These are phyloP conservation scores for Lyophyllum decastes DNA, from an alignment of 768 basidiomycete genomes.

Conservation along the genomic window DNA sequence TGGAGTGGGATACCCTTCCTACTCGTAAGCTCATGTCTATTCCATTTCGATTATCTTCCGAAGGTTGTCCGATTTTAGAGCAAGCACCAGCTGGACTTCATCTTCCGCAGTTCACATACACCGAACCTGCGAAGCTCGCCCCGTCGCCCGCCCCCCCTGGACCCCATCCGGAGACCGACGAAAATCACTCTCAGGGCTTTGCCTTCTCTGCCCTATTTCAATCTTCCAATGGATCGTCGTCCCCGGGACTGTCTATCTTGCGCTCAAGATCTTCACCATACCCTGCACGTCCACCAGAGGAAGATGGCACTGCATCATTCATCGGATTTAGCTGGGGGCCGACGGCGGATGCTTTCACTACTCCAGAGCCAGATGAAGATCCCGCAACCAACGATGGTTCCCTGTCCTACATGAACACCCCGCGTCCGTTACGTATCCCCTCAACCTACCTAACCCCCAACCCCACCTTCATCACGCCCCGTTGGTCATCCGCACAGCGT, in stretches of 20 bases:
- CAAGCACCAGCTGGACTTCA: slow-evolving; percentile 57
- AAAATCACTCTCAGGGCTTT: slow-evolving; percentile 59
- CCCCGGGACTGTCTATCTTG: slow-evolving; percentile 47
- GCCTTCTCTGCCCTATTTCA: slow-evolving; percentile 83
- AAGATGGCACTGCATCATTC: slow-evolving; percentile 48
- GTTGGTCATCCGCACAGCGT: slow-evolving; percentile 21
- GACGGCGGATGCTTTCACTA: slow-evolving; percentile 55
- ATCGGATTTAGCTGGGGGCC: slow-evolving; percentile 94
- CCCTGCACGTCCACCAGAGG: slow-evolving; percentile 25
- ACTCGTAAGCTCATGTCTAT: slow-evolving; percentile 41
- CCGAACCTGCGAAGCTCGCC: slow-evolving; percentile 35
- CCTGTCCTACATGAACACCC: slow-evolving; percentile 21
- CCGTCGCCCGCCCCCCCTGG: slow-evolving; percentile 20
- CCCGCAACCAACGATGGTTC: slow-evolving; percentile 6
- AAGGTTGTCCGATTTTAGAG: slow-evolving; percentile 32
- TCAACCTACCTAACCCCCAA: slow-evolving; percentile 25
- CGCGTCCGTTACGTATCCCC: slow-evolving; percentile 27
- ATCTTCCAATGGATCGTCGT: slow-evolving; percentile 53
- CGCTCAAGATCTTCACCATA: slow-evolving; percentile 42
- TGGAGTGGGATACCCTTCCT: slow-evolving; percentile 56
- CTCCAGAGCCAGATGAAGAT: background rate
- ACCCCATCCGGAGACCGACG: slow-evolving; percentile 24
- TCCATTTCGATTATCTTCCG: background rate
- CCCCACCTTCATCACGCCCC: slow-evolving; percentile 12
- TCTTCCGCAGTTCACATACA: slow-evolving; percentile 72